These are phyloP conservation scores for Apiospora phragmitis DNA, from an alignment of 2,329 filamentous ascomycete species.

Conservation along the genomic window DNA sequence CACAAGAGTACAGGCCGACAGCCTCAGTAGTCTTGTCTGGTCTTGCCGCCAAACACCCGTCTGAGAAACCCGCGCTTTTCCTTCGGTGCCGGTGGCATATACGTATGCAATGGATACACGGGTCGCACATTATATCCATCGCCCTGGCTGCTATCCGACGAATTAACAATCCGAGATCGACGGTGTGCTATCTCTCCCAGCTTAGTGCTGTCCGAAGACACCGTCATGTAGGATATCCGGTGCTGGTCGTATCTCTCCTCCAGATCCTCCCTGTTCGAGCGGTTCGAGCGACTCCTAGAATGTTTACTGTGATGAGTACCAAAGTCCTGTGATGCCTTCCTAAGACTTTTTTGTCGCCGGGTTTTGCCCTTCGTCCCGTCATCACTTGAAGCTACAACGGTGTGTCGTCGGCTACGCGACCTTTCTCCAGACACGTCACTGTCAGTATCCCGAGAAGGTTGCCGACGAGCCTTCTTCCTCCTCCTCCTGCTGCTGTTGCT, in stretches of 20 bases:
- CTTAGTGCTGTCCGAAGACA: conserved; percentile 45
- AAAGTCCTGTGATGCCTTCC: neutral
- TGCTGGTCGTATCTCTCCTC: neutral
- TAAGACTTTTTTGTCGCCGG: neutral
- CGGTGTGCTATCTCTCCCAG: conserved; percentile 40
- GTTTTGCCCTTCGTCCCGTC: neutral
- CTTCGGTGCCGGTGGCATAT: neutral
- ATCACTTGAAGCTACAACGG: neutral
- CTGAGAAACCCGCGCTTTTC: conserved; percentile 12
- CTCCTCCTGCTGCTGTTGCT: conserved; percentile 15
- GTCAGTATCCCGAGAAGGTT: neutral
- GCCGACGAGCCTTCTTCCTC: neutral
- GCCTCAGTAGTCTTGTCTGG: neutral
- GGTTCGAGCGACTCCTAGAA: neutral
- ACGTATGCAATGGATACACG: conserved; percentile 15
- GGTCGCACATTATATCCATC: conserved; percentile 5
- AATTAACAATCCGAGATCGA: conserved; percentile 6
- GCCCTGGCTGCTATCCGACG: neutral
- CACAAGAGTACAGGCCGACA: too few relatives aligned
- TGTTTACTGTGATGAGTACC: neutral
- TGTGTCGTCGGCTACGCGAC: neutral
- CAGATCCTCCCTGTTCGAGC: neutral
- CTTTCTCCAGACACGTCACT: neutral
- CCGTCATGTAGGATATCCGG: conserved; percentile 29
- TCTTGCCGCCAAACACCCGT: conserved; percentile 9